A percentile compares a stretch with the other conserved stretches of the same genome.
Evolutionary conservation across 2,329 filamentous ascomycete species (phyloP).

Genomic region (Pestalotiopsis sp.): DNA sequence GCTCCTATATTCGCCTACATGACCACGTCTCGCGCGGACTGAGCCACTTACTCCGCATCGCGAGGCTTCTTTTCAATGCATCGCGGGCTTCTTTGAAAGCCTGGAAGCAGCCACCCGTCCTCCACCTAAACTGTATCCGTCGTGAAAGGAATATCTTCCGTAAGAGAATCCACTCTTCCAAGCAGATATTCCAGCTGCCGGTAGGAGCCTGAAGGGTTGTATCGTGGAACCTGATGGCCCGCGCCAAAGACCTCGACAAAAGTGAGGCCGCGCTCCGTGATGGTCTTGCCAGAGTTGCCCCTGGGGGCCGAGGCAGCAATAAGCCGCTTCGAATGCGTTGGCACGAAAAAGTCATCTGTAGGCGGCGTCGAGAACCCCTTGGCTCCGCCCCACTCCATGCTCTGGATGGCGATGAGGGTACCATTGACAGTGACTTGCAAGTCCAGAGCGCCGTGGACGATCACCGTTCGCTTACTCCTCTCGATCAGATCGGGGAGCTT

Average conservation of each 20-base stretch:
- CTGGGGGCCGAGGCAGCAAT: conserved; percentile 64
- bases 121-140: not conserved
- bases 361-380: conserved; percentile 68
- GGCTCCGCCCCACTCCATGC: conserved; percentile 74
- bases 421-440: conserved; percentile 67
- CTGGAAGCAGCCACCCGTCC: not conserved
- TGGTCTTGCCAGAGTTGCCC: conserved; percentile 55
- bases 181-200: conserved; percentile 73
- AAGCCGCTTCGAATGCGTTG: conserved; percentile 34
- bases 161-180: conserved; percentile 58
- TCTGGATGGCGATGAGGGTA: conserved; percentile 70
- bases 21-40: not conserved
- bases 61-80: not conserved
- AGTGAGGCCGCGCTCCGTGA: conserved; percentile 74
- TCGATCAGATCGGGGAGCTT: conserved; percentile 72
- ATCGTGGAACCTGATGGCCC: conserved; percentile 69
- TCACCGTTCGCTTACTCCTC: conserved; percentile 67
- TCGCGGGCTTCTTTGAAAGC: not conserved
- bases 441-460: conserved; percentile 70
- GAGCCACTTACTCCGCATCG: not conserved
- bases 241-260: conserved; percentile 63
- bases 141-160: not conserved
- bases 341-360: conserved; percentile 65
- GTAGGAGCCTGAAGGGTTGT: conserved; percentile 66
- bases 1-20: not conserved